phyloP scores from a whole-genome alignment of 2,329 filamentous ascomycete genomes.

The Neofusicoccum umdonicola region DNA sequence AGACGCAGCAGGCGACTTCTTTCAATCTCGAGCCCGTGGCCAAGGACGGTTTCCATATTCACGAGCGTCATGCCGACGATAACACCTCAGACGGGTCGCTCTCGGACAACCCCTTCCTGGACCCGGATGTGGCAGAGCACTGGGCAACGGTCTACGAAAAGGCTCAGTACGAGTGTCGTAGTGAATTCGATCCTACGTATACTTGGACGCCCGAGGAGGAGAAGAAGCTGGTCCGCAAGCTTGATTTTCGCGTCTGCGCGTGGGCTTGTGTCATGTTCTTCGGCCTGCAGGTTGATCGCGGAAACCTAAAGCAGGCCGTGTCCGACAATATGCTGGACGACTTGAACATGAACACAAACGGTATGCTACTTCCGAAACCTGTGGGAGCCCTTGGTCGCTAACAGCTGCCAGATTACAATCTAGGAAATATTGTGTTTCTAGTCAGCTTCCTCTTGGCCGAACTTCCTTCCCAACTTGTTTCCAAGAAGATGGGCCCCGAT shows the following conservation, averaged over 20 bases:
- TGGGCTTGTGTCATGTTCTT: slow-evolving; percentile 51
- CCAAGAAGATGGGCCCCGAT: slow-evolving; percentile 53
- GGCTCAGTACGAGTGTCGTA: slow-evolving; percentile 35
- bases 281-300: slow-evolving; percentile 46
- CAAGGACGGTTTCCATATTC: slow-evolving; percentile 13
- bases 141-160: slow-evolving; percentile 29
- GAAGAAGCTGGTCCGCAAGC: slow-evolving; percentile 44
- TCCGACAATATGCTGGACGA: slow-evolving; percentile 41
- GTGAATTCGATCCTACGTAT: slow-evolving; percentile 49
- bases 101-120: slow-evolving; percentile 23
- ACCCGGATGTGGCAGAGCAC: slow-evolving; percentile 26
- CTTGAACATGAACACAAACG: slow-evolving; percentile 26
- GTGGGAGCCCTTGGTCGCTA: neutral
- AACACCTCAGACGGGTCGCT: neutral
- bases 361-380: neutral
- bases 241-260: slow-evolving; percentile 29
- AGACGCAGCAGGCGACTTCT: neutral
- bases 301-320: slow-evolving; percentile 47
- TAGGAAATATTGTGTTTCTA: slow-evolving; percentile 26
- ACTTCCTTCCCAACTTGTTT: slow-evolving; percentile 50
- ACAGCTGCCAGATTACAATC: slow-evolving; percentile 18
- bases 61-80: neutral
- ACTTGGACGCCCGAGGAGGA: slow-evolving; percentile 52
- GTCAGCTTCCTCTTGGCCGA: slow-evolving; percentile 49
- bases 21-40: slow-evolving; percentile 3